Evolutionary conservation across 2,329 filamentous ascomycete genomes (phyloP).

Genomic region (Arthrobotrys megalospora): DNA sequence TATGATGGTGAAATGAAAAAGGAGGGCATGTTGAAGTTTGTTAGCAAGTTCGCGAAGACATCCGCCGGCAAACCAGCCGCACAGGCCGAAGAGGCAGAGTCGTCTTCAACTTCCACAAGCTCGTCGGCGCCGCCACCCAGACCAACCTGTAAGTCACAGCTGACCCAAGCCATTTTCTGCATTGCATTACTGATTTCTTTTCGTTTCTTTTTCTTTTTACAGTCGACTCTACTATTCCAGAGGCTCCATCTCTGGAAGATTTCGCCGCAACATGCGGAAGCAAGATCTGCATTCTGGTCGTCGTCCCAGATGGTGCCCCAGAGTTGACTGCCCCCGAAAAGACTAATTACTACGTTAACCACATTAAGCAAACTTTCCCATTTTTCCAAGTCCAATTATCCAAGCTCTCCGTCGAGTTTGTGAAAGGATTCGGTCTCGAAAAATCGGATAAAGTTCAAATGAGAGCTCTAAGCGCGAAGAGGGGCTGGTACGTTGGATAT

Average conservation of each 20-base stretch:
- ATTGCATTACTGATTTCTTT: slow-evolving; percentile 58
- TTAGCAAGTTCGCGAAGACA: slow-evolving; percentile 82
- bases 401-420: slow-evolving; percentile 72
- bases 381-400: slow-evolving; percentile 81
- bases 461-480: slow-evolving; percentile 86
- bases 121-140: slow-evolving; percentile 66
- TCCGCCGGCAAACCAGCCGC: slow-evolving; percentile 72
- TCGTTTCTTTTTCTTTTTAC: no score
- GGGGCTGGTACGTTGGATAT: slow-evolving; percentile 87
- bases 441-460: slow-evolving; percentile 72
- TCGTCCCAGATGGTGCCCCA: slow-evolving; percentile 27
- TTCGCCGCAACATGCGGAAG: slow-evolving; percentile 74
- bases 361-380: slow-evolving; percentile 76
- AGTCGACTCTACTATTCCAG: slow-evolving; percentile 74
- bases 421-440: slow-evolving; percentile 76
- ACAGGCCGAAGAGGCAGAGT: slow-evolving; percentile 69
- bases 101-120: slow-evolving; percentile 56
- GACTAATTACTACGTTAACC: slow-evolving; percentile 71
- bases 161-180: slow-evolving; percentile 9
- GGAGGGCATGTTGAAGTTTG: slow-evolving; percentile 82
- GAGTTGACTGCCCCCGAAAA: slow-evolving; percentile 83
- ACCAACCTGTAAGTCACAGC: slow-evolving; percentile 66
- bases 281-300: slow-evolving; percentile 74
- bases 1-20: slow-evolving; percentile 91
- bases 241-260: slow-evolving; percentile 77